Percentiles rank a stretch among this genome's conserved stretches.
Conservation (phyloP, 2,329 filamentous ascomycete genomes). For the Tolypocladium nubicola region DNA sequence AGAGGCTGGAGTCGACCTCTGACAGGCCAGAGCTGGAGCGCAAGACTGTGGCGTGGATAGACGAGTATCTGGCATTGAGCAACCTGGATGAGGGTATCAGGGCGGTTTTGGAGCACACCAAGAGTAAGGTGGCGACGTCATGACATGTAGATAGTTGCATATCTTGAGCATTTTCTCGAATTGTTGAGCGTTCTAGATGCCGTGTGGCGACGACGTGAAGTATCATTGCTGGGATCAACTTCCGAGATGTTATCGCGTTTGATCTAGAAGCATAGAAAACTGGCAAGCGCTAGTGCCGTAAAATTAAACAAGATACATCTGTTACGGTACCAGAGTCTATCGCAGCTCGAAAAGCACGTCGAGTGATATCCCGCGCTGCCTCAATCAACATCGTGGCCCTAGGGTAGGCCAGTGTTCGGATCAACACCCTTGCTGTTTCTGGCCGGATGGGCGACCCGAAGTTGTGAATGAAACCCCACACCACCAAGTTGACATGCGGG, state of each 20-base stretch:
- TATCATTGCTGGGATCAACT: background rate
- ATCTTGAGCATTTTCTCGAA: background rate
- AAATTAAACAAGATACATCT: background rate
- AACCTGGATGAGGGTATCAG: slow-evolving; percentile 45
- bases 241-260: background rate
- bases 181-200: background rate
- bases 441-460: background rate
- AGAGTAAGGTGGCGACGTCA: slow-evolving; percentile 16
- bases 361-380: background rate
- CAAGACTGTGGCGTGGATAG: slow-evolving; percentile 44
- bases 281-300: background rate
- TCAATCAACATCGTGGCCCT: background rate
- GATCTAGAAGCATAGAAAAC: background rate
- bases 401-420: background rate
- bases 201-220: no score
- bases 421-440: background rate
- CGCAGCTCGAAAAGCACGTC: background rate
- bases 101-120: slow-evolving; percentile 44
- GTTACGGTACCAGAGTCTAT: no score
- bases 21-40: slow-evolving; percentile 33
- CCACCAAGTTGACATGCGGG: background rate
- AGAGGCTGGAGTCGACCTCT: slow-evolving; percentile 30
- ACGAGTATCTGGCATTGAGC: slow-evolving; percentile 35
- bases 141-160: background rate
- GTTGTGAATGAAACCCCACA: background rate